Evolutionary conservation across 2,329 filamentous ascomycete genomes (phyloP), one percentile per base, ranked within the genome.

Genomic region (Alternaria infectoria): DNA sequence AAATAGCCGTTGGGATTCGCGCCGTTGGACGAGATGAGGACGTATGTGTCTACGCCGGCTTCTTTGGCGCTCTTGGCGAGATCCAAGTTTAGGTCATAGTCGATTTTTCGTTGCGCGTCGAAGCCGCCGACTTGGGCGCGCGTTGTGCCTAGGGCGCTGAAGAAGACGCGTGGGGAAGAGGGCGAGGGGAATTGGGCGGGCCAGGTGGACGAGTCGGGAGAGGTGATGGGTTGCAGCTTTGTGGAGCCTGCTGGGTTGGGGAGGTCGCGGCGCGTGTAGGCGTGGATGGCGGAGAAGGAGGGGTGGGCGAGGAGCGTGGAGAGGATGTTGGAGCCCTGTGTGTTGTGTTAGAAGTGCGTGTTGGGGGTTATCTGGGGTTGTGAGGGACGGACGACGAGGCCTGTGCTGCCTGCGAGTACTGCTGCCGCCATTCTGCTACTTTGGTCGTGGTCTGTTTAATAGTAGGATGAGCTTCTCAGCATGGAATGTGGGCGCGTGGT

Each of bases 11-110:
- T 86, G 81, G 74, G 84, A 81, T 77, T 87, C n/a, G 82, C 84
- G 54, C 79, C 82, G 1, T 73, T 82, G 21, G 86, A 85, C 1
- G 91, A 93, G 59, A 97, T 86, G 67, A 96, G 89, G 21, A 97
- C 91, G 74, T 91, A 96, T 2, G 90, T 90, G 69, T 88, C 88
- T 11, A 88, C 86, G 36, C 93, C 93, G 1, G 89, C 88, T 5
- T 86, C 86, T 75, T 90, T 92, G 46, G 94, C 93, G 0, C 91
- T 89, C 64, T 87, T 86, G 4, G 92, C 93, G 23, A 97, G 85
- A 68, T 90, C 89, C 52, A 96, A 80, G 80, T 97, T 97, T 47
- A 97, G 84, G 75, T 96, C 93, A 76, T 93, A 88, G 82, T 97
- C 95, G 68, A 97, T 92, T 76, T 92, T 91, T 82, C 93, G 91